Evolutionary conservation across 1,139 yeast species (phyloP).

Genomic region (Taphrina betulina): DNA sequence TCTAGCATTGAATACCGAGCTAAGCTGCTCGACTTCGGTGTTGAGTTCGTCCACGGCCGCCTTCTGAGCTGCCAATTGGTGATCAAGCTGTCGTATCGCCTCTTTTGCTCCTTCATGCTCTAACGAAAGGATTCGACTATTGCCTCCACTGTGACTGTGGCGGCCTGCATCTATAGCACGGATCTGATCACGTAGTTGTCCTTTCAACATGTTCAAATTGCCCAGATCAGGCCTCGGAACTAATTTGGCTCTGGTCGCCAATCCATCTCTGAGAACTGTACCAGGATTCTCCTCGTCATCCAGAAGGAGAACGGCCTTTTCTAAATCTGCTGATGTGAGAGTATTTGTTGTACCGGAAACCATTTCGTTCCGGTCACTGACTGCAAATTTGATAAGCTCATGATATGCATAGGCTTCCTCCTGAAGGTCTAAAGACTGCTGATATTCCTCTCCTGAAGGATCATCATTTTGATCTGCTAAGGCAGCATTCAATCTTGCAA

Average conservation of each 20-base stretch:
- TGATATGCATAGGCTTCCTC: constrained; percentile 65
- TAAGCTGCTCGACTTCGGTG: constrained; percentile 54
- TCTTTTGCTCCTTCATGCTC: constrained; percentile 13
- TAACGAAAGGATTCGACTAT: neutral
- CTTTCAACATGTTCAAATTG: constrained; percentile 2
- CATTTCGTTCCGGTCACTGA: constrained; percentile 58
- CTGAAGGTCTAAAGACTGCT: constrained; percentile 68
- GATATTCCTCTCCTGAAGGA: constrained; percentile 78
- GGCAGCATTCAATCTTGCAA: constrained; percentile 51
- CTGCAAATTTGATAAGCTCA: constrained; percentile 57
- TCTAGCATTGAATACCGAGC: constrained; percentile 70
- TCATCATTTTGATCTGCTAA: constrained; percentile 49
- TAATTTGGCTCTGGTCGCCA: neutral
- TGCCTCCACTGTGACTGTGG: neutral
- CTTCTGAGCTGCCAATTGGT: constrained; percentile 31
- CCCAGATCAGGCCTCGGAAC: neutral
- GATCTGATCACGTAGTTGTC: constrained; percentile 1
- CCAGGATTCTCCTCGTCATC: neutral
- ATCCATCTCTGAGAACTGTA: constrained; percentile 8
- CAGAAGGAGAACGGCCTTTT: neutral
- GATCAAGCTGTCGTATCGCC: constrained; percentile 3
- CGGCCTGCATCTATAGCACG: neutral
- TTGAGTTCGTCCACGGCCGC: constrained; percentile 42
- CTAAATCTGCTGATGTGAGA: constrained; percentile 36
- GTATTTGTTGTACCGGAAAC: constrained; percentile 45